Percentiles rank a stretch among this genome's conserved stretches.
These are phyloP conservation scores for Candida corydali DNA, from an alignment of 805 yeast genomes.

Conservation along the genomic window DNA sequence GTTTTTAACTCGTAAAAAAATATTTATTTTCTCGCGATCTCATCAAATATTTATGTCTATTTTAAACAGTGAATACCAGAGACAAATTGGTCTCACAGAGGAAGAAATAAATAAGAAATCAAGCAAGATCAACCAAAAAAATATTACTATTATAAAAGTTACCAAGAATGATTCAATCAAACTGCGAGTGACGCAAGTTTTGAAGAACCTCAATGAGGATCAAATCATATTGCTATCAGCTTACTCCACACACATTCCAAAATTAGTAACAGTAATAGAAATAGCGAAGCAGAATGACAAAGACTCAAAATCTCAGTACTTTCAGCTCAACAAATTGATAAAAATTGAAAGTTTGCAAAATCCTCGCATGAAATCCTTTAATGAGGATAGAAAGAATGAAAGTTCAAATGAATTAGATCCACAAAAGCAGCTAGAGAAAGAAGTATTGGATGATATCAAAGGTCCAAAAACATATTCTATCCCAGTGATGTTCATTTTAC, in stretches of 20 bases:
- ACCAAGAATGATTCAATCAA: conserved; percentile 19
- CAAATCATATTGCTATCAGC: conserved; percentile 9
- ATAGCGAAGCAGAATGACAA: conserved; percentile 13
- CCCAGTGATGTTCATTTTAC: conserved; percentile 11
- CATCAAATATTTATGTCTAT: too few species aligned
- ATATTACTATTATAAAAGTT: too few species aligned
- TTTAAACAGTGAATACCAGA: too few species aligned
- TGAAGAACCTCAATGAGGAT: conserved; percentile 5
- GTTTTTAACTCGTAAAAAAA: too few species aligned
- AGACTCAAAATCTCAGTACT: conserved; percentile 1
- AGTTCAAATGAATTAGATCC: background rate
- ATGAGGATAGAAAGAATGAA: background rate
- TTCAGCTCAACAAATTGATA: conserved; percentile 15
- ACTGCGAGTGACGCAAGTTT: conserved; percentile 10
- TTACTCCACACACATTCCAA: conserved; percentile 12
- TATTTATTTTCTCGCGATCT: too few species aligned
- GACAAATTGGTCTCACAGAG: too few species aligned
- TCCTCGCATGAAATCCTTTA: conserved; percentile 3
- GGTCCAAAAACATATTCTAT: conserved; percentile 11
- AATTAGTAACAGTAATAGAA: conserved; percentile 15
- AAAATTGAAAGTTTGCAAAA: conserved; percentile 6
- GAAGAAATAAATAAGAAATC: too few species aligned
- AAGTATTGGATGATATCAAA: conserved; percentile 5
- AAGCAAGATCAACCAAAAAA: too few species aligned
- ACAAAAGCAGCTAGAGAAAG: background rate